These are phyloP conservation scores for Coemansia sp. DNA, from an alignment of 192 early-diverging fungal species.

Conservation along the genomic window DNA sequence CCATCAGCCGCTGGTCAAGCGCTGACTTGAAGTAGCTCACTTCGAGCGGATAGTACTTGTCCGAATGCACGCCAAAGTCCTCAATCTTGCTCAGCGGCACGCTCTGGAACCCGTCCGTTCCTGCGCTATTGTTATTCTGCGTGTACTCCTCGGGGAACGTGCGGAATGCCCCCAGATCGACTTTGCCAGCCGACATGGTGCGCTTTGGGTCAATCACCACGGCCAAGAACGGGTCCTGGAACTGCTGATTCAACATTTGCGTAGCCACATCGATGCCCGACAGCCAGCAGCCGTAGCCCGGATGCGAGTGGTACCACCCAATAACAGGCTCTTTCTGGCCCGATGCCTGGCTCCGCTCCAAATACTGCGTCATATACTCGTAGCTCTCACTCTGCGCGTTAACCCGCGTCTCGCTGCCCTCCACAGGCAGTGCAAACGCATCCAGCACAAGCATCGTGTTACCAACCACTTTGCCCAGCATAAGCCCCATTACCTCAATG, in stretches of 20 bases:
- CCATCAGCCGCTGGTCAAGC: slow-evolving; percentile 81
- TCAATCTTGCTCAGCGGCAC: slow-evolving; percentile 93
- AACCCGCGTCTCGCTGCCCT: slow-evolving; percentile 97
- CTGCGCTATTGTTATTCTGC: slow-evolving; percentile 4
- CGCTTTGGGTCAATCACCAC: slow-evolving; percentile 98
- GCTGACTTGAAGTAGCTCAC: slow-evolving; percentile 92
- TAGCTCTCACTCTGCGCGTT: slow-evolving; percentile 90
- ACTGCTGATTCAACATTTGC: slow-evolving; percentile 93
- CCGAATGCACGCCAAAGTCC: slow-evolving; percentile 95
- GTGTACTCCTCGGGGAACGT: slow-evolving; percentile 80
- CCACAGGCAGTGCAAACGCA: slow-evolving; percentile 95
- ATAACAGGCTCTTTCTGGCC: slow-evolving; percentile 89
- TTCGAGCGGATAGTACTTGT: slow-evolving; percentile 84
- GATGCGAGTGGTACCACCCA: slow-evolving; percentile 99
- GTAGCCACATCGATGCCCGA: slow-evolving; percentile 98
- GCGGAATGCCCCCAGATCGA: slow-evolving; percentile 97
- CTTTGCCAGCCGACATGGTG: slow-evolving; percentile 94
- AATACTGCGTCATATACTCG: slow-evolving; percentile 97
- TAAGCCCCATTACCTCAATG: slow-evolving; percentile 97
- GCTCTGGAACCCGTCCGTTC: slow-evolving; percentile 27
- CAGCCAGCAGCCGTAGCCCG: slow-evolving; percentile 99
- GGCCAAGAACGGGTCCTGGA: slow-evolving; percentile 91
- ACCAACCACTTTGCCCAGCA: slow-evolving; percentile 92
- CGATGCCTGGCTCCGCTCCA: slow-evolving; percentile 79
- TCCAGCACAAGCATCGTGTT: slow-evolving; percentile 94